Conservation (phyloP, 176 grass and related monocot species). For the Eremochloa ophiuroides region DNA sequence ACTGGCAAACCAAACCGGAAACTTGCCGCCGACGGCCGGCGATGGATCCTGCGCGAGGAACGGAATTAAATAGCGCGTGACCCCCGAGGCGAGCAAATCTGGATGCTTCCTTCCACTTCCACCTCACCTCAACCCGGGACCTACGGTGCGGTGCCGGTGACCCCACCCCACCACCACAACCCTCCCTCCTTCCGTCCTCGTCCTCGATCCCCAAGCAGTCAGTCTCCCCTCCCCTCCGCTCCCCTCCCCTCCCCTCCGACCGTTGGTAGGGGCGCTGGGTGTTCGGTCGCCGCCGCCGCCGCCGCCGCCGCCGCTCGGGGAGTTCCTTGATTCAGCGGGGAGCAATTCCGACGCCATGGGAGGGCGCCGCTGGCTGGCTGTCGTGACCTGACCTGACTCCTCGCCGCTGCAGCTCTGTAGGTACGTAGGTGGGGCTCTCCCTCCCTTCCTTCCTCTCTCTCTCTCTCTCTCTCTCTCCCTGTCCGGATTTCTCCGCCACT, state of each 20-base stretch:
- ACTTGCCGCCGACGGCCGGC: neutral
- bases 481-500: neutral
- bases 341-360: neutral
- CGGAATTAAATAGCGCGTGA: constrained; percentile 26
- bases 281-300: too few species aligned
- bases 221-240: too few species aligned
- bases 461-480: neutral
- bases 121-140: neutral
- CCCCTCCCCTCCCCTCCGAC: too few species aligned
- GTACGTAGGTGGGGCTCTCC: neutral
- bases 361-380: neutral
- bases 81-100: constrained; percentile 25
- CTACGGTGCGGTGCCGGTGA: neutral
- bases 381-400: neutral
- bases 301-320: neutral
- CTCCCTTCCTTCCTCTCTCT: too few species aligned
- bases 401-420: neutral
- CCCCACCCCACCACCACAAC: neutral
- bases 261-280: too few species aligned
- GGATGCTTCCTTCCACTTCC: constrained; percentile 27
- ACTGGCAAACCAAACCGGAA: neutral
- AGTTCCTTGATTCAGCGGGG: constrained; percentile 18
- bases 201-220: neutral
- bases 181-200: neutral
- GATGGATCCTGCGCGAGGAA: neutral